phyloP scores from a whole-genome alignment of 2,329 filamentous ascomycete species.

The Venturia carpophila region DNA sequence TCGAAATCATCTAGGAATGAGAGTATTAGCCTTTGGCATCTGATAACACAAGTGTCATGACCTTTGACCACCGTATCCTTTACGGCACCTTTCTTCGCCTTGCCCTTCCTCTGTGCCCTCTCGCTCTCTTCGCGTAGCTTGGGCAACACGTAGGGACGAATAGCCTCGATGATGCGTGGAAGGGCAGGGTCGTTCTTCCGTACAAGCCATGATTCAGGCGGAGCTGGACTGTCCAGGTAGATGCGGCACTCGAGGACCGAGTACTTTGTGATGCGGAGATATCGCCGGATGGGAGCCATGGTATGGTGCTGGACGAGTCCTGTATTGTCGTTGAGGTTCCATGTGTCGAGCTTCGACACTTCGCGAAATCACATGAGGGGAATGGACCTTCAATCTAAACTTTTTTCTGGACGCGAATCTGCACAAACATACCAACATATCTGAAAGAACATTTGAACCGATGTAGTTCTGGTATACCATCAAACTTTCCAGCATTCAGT shows the following conservation, averaged over 20 bases:
- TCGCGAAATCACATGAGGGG: constrained; percentile 7
- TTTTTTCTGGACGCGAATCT: neutral
- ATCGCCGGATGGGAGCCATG: constrained; percentile 85
- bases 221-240: constrained; percentile 83
- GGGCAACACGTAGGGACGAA: constrained; percentile 78
- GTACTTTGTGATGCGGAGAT: constrained; percentile 84
- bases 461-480: too few species aligned
- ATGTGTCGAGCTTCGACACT: neutral
- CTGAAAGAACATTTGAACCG: too few species aligned
- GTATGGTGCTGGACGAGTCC: constrained; percentile 43
- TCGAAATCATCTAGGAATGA: constrained; percentile 74
- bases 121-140: constrained; percentile 78
- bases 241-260: constrained; percentile 96
- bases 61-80: constrained; percentile 83
- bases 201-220: constrained; percentile 76
- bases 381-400: too few species aligned
- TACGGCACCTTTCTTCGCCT: constrained; percentile 65
- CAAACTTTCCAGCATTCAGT: too few species aligned
- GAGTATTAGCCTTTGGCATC: neutral
- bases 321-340: neutral
- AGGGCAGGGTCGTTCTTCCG: constrained; percentile 68
- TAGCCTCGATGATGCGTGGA: constrained; percentile 72
- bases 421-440: neutral
- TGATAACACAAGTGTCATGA: constrained; percentile 29
- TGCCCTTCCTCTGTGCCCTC: constrained; percentile 50